These are phyloP conservation scores for Tetracladium maxilliforme DNA, from an alignment of 2,329 filamentous ascomycete species.

Conservation along the genomic window DNA sequence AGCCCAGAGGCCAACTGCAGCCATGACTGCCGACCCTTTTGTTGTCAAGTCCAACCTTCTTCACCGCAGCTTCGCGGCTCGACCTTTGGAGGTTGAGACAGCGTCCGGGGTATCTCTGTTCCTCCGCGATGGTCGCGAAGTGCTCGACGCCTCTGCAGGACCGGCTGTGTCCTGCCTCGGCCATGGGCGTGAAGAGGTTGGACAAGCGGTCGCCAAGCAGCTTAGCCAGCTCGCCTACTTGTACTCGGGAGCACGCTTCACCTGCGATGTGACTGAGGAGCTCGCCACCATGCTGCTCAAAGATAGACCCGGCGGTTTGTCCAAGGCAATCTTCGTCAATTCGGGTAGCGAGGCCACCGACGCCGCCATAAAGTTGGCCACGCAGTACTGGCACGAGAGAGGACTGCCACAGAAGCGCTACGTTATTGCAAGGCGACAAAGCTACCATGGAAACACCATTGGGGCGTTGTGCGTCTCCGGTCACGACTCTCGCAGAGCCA, in stretches of 20 bases:
- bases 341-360: constrained; percentile 55
- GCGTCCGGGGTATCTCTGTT: no score
- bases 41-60: no score
- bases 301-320: constrained; percentile 28
- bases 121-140: constrained; percentile 28
- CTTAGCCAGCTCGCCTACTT: constrained; percentile 41
- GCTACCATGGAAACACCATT: constrained; percentile 58
- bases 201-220: constrained; percentile 42
- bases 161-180: constrained; percentile 61
- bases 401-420: constrained; percentile 31
- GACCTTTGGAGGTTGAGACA: no score
- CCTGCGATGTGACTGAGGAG: constrained; percentile 34
- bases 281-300: constrained; percentile 21
- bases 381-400: constrained; percentile 50
- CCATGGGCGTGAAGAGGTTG: constrained; percentile 46
- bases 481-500: constrained; percentile 39
- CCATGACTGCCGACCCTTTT: no score
- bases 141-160: constrained; percentile 62
- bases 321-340: constrained; percentile 37
- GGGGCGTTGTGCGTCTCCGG: constrained; percentile 45
- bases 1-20: no score
- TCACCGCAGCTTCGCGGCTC: no score
- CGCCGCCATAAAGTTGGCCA: constrained; percentile 49
- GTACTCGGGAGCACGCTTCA: constrained; percentile 38
- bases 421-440: constrained; percentile 44